Percentiles rank a stretch among this genome's conserved stretches.
phyloP scores from a whole-genome alignment of 2,329 filamentous ascomycete species.

The Dactylonectria estremocensis region DNA sequence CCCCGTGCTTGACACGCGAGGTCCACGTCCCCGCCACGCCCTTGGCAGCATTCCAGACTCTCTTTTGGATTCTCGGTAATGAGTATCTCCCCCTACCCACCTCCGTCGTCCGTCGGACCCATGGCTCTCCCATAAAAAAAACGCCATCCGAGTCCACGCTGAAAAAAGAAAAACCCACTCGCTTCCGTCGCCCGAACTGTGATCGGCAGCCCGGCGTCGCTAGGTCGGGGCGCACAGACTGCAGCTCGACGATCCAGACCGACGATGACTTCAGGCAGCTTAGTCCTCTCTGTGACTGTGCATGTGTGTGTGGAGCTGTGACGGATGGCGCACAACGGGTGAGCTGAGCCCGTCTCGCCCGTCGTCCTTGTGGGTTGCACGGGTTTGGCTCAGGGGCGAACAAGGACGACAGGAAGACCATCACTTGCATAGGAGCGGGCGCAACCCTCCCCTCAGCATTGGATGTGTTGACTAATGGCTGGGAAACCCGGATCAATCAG shows the following conservation, averaged over 20 bases:
- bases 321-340: background rate
- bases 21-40: slow-evolving; percentile 25
- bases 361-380: too few relatives aligned
- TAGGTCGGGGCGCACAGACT: slow-evolving; percentile 29
- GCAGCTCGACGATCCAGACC: slow-evolving; percentile 14
- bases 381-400: too few relatives aligned
- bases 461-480: background rate
- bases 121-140: slow-evolving; percentile 10
- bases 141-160: slow-evolving; percentile 10
- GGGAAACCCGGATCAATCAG: background rate
- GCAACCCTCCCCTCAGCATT: background rate
- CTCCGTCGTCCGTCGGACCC: slow-evolving; percentile 26
- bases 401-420: background rate
- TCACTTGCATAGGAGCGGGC: background rate
- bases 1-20: slow-evolving; percentile 2
- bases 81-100: slow-evolving; percentile 47
- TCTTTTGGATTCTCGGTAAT: background rate
- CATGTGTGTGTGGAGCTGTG: background rate
- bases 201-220: slow-evolving; percentile 40
- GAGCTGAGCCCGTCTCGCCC: too few relatives aligned
- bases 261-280: background rate
- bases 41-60: slow-evolving; percentile 36
- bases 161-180: slow-evolving; percentile 37
- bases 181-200: slow-evolving; percentile 33
- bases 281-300: background rate